Percentiles rank a stretch among this genome's conserved stretches.
Evolutionary conservation across 2,329 filamentous ascomycete species (phyloP).

Genomic region (Meredithiella fracta): DNA sequence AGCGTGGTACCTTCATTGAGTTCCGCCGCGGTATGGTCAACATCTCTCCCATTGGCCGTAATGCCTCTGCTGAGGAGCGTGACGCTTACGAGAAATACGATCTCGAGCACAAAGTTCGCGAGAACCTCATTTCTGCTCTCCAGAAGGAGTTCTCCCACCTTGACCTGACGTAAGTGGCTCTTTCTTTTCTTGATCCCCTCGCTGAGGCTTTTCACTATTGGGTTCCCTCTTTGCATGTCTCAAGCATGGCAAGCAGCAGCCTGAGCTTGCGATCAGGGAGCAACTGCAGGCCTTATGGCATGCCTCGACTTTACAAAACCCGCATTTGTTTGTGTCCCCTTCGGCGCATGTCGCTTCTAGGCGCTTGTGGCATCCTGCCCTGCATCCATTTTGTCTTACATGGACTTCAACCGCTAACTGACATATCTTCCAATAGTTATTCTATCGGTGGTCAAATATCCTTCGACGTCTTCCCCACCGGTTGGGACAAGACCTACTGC

Average conservation of each 20-base stretch:
- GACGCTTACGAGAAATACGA: conserved; percentile 72
- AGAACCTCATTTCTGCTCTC: conserved; percentile 58
- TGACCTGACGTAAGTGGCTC: conserved; percentile 56
- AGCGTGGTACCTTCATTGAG: conserved; percentile 73
- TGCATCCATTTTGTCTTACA: background rate
- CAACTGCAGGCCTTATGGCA: background rate
- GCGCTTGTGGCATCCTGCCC: background rate
- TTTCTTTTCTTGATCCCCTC: conserved; percentile 4
- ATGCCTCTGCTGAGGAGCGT: conserved; percentile 66
- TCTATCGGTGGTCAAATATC: conserved; percentile 96
- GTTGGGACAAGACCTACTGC: conserved; percentile 99
- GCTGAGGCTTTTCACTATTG: conserved; percentile 4
- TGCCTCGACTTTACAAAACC: background rate
- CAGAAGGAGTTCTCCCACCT: conserved; percentile 69
- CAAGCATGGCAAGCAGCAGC: background rate
- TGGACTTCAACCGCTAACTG: background rate
- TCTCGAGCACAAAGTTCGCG: conserved; percentile 56
- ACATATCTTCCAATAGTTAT: conserved; percentile 36
- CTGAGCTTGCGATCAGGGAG: background rate
- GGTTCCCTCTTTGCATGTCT: background rate
- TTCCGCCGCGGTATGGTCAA: conserved; percentile 90
- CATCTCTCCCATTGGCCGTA: conserved; percentile 67
- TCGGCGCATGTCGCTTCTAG: background rate
- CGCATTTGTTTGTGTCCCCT: background rate
- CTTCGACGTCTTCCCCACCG: conserved; percentile 90